Base-by-base conservation (phyloP, 2,329 filamentous ascomycete species). In the Hypocreales sp. region DNA sequence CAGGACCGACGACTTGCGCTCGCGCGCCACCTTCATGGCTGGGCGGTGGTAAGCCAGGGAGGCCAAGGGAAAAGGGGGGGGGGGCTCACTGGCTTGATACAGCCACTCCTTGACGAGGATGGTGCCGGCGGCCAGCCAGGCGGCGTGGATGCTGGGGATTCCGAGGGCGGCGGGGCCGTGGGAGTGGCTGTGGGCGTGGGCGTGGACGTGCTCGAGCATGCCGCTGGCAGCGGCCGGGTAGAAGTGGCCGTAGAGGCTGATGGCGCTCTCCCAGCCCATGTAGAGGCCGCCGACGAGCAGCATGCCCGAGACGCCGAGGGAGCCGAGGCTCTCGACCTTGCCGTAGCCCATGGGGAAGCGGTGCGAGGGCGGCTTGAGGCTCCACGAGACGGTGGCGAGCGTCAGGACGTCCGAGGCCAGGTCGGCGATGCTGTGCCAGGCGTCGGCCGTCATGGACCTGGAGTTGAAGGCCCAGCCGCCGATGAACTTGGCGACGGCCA, bases 41-140 rank as follows among this genome's bases (percentile, higher is more conserved):
- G 38, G 20, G 6, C 16, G 22, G 25, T 21, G 13, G 43, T 53
- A 14, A 15, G 15, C 9, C 18, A 20, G 18, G 18, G 7, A 20
- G 18, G 14, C n/a, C 5, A 12, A 12, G 3, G 13, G n/a, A 10
- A 20, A 10, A 19, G 16, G 20, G 8, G 24, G 25, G 24, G 20
- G n/a, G 8, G n/a, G 71, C 80, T 63, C 72, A 90, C 87, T 98
- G 37, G 87, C 83, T 60, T 79, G 77, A 49, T 95, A 98, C 15
- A 98, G 61, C 82, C 86, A 98, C 55, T 98, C 90, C 56, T 98
- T 98, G 43, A 95, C 61, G 15, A 83, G 53, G 31, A 98, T 90
- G 2, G 83, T 93, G 13, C 82, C 87, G 22, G 72, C 79, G 20
- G 90, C 87, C 33, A 98, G 59, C 90, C 90, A 98, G 7, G 82